These are phyloP conservation scores for Lophiotrema nucula DNA, from an alignment of 495 filamentous ascomycete species.

Conservation along the genomic window DNA sequence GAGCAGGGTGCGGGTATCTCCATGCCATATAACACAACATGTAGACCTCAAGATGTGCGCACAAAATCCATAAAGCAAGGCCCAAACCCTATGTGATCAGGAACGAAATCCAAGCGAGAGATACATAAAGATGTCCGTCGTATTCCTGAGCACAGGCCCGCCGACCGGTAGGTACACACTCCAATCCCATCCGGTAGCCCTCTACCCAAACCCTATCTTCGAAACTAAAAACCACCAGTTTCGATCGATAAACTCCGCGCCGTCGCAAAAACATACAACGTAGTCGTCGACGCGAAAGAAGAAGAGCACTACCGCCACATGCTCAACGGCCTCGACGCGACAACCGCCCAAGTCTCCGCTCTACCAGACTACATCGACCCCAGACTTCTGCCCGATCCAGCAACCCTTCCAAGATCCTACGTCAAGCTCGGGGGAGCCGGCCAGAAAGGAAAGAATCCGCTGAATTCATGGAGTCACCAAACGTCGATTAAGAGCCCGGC, in stretches of 20 bases:
- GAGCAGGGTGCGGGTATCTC: neutral
- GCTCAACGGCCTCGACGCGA: conserved; percentile 23
- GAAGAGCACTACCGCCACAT: conserved; percentile 19
- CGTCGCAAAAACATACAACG: neutral
- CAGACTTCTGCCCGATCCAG: conserved; percentile 8
- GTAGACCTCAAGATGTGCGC: neutral
- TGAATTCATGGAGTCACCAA: conserved; percentile 23
- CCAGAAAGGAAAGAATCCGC: conserved; percentile 14
- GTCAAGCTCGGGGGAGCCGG: conserved; percentile 6
- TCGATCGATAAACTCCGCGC: conserved; percentile 5
- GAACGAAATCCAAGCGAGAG: too few species aligned
- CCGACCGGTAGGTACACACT: conserved; percentile 5
- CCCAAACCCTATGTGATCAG: neutral
- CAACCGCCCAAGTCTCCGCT: neutral
- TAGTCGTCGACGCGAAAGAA: neutral
- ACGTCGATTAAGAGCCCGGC: neutral
- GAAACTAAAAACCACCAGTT: neutral
- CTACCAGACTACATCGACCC: conserved; percentile 18
- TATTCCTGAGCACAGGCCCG: conserved; percentile 17
- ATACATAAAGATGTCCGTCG: conserved; percentile 7
- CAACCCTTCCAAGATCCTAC: conserved; percentile 12
- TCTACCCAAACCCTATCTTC: neutral
- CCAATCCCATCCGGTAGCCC: neutral
- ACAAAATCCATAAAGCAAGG: neutral
- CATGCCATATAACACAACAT: neutral